Conservation (phyloP, 2,329 filamentous ascomycete species). For the Sporothrix schenckii region DNA sequence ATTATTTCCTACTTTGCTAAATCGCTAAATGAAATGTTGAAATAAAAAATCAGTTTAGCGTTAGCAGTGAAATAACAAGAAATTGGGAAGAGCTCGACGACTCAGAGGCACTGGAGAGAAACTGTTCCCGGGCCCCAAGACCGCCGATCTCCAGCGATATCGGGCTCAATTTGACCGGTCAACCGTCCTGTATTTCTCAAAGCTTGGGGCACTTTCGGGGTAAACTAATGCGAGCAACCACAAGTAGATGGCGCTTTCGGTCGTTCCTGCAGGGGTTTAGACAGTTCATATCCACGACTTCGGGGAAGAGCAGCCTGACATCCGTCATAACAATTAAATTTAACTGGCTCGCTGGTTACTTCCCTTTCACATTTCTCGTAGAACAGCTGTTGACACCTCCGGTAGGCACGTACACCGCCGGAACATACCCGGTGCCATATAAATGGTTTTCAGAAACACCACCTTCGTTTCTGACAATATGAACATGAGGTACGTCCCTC, state of each 20-base stretch:
- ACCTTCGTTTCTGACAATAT: neutral
- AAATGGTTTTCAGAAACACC: neutral
- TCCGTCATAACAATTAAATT: neutral
- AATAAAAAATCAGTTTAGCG: neutral
- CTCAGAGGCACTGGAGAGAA: neutral
- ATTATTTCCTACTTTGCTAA: neutral
- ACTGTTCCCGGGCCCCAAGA: neutral
- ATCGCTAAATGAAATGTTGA: neutral
- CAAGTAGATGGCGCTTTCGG: neutral
- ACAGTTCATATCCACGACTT: neutral
- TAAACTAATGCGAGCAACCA: neutral
- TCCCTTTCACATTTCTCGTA: neutral
- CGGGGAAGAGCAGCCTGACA: neutral
- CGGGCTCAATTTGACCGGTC: neutral
- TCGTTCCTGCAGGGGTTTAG: neutral
- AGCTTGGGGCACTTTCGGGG: neutral
- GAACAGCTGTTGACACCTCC: neutral
- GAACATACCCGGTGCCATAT: too few relatives aligned
- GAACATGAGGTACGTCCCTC: neutral
- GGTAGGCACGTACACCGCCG: too few relatives aligned
- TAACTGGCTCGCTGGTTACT: too few relatives aligned
- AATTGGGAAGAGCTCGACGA: neutral
- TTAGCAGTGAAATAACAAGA: too few relatives aligned
- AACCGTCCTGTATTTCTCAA: neutral
- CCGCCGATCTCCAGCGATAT: conserved; percentile 21